Conservation (phyloP, 2,329 filamentous ascomycete species). For the Stenocarpella maydis region DNA sequence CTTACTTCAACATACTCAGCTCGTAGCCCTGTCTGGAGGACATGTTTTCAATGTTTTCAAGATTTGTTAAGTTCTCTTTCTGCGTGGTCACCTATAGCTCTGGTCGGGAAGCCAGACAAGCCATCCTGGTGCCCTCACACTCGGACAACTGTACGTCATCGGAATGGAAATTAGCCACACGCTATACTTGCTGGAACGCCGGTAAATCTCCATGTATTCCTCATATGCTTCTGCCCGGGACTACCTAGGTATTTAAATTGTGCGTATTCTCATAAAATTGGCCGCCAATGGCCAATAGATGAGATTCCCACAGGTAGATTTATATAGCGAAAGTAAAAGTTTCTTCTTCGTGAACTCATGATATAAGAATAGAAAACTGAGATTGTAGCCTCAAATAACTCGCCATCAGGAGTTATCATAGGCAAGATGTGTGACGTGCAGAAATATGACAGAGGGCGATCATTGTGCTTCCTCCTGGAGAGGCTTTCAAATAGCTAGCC, state of each 20-base stretch:
- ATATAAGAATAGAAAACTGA: constrained; percentile 1
- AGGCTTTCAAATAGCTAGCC: neutral
- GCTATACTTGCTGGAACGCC: neutral
- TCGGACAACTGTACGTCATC: neutral
- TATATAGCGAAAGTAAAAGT: neutral
- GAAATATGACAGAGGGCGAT: neutral
- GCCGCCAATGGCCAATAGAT: neutral
- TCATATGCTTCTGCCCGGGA: neutral
- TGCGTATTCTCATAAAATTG: neutral
- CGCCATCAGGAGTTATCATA: too few species aligned
- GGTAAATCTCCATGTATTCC: neutral
- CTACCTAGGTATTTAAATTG: neutral
- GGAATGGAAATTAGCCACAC: neutral
- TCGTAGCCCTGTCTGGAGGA: too few species aligned
- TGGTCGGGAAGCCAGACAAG: neutral
- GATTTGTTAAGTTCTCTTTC: neutral
- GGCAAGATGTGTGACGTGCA: neutral
- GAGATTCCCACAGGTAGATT: neutral
- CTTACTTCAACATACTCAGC: neutral
- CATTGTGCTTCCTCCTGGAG: too few species aligned
- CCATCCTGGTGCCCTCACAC: too few species aligned
- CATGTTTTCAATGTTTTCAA: neutral
- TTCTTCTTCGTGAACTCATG: neutral
- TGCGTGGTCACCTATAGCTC: neutral
- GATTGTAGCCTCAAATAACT: neutral